Conservation (phyloP, 78 protist species). For the Dictyostelium citrinum region DNA sequence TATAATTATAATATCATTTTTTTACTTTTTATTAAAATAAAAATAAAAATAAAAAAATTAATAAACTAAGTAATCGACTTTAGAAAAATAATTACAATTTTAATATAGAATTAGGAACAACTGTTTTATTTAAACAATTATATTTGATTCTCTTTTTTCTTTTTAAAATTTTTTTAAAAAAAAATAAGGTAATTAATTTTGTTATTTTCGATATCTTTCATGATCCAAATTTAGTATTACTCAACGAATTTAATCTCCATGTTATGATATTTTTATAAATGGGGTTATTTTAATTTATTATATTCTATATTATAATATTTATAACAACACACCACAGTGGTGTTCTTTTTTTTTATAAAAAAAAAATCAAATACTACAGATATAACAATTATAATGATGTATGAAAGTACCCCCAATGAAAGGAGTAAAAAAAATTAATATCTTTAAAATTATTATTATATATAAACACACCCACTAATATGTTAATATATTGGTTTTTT, state of each 20-base stretch:
- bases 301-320: neutral
- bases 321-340: neutral
- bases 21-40: too few species aligned
- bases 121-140: too few species aligned
- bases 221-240: neutral
- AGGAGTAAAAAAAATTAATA: neutral
- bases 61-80: too few species aligned
- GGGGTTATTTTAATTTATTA: neutral
- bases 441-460: neutral
- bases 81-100: too few species aligned
- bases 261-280: neutral
- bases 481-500: neutral
- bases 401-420: neutral
- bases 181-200: neutral
- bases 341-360: neutral
- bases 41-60: too few species aligned
- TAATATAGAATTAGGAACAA: too few species aligned
- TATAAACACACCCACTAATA: neutral
- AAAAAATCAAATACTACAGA: neutral
- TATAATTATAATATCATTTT: too few species aligned
- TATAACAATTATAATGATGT: neutral
- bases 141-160: too few species aligned
- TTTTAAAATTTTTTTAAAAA: too few species aligned
- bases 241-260: neutral
- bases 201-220: neutral